These are phyloP conservation scores for Phylloporus rhodoxanthus DNA, from an alignment of 768 basidiomycete species.

Conservation along the genomic window DNA sequence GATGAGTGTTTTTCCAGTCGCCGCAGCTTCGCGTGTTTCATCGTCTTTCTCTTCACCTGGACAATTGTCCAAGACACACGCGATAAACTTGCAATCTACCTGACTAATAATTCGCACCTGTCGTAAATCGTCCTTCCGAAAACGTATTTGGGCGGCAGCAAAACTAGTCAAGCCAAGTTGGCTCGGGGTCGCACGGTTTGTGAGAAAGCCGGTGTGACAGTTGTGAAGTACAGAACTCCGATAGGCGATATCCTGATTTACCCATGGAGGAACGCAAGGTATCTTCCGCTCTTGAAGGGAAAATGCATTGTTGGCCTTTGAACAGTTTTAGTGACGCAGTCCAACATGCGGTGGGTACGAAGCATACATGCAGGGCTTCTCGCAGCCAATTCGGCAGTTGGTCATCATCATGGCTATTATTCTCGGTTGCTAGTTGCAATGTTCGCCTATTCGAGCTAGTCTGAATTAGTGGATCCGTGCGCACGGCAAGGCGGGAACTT, in stretches of 20 bases:
- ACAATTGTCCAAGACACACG: constrained; percentile 42
- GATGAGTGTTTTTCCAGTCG: constrained; percentile 42
- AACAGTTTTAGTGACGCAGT: constrained; percentile 8
- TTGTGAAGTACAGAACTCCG: constrained; percentile 6
- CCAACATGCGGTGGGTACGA: constrained; percentile 3
- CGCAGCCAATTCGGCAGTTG: constrained; percentile 59
- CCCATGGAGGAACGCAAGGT: constrained; percentile 27
- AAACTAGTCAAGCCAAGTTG: constrained; percentile 8
- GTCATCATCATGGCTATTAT: constrained; percentile 10
- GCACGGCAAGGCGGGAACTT: constrained; percentile 10
- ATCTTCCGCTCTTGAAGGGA: constrained; percentile 43
- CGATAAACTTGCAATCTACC: constrained; percentile 88
- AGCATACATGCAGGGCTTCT: constrained; percentile 50
- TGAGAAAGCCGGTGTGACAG: constrained; percentile 12
- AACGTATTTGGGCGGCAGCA: constrained; percentile 29
- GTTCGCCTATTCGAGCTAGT: constrained; percentile 8
- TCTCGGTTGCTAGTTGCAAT: neutral
- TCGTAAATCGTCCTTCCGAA: constrained; percentile 50
- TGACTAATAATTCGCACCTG: constrained; percentile 67
- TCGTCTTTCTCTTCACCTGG: constrained; percentile 12
- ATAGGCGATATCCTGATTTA: constrained; percentile 11
- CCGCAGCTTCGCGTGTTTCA: constrained; percentile 14
- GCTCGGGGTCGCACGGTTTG: constrained; percentile 4
- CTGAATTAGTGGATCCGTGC: constrained; percentile 6
- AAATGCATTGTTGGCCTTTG: constrained; percentile 55